Evolutionary conservation across 2,329 filamentous ascomycete species (phyloP), one percentile per base, ranked within the genome.

Genomic region (Chrysosporium keratinophilum): DNA sequence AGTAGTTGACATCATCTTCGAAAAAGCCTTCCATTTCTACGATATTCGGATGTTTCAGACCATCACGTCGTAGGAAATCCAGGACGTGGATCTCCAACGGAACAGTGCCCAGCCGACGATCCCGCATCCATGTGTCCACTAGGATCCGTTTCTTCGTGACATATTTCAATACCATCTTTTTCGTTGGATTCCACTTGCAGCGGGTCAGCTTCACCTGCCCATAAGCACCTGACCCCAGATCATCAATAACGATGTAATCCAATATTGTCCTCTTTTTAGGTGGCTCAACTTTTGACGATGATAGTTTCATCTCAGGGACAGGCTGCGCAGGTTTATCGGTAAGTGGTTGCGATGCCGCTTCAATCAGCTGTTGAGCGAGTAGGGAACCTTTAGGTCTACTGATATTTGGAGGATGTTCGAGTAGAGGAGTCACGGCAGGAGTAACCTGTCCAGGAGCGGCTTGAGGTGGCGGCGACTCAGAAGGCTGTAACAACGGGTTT

Each of bases 151-250:
- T 83, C 72, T 98, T 98, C 4, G 93, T 97, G 48, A 98, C 93
- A 67, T 95, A 98, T 69, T 98, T 98, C 65, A 98, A 79, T 17
- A 98, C 91, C 58, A 94, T 86, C 70, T 94, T 95, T 67, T 84
- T 86, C 50, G 80, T 75, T 20, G 75, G 81, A 50, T 79, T 81
- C 63, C 83, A 82, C 72, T 90, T 94, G 72, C 93, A 86, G 31
- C 90, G 82, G 50, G 87, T 91, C 46, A 98, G 78, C 69, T 98
- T 98, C 55, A 98, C 93, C 70, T 98, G 91, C 1, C 93, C 93
- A 66, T 98, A 98, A 1, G 93, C 93, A 40, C 93, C 93, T 71
- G 96, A 89, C 3, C 93, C 93, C 91, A 98, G 97, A 57, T 98
- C 93, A 70, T 98, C 93, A 11, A 98, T 75, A 56, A 98, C 91